phyloP scores from a whole-genome alignment of 2,329 filamentous ascomycete genomes.

The Leptographium galeiforme region DNA sequence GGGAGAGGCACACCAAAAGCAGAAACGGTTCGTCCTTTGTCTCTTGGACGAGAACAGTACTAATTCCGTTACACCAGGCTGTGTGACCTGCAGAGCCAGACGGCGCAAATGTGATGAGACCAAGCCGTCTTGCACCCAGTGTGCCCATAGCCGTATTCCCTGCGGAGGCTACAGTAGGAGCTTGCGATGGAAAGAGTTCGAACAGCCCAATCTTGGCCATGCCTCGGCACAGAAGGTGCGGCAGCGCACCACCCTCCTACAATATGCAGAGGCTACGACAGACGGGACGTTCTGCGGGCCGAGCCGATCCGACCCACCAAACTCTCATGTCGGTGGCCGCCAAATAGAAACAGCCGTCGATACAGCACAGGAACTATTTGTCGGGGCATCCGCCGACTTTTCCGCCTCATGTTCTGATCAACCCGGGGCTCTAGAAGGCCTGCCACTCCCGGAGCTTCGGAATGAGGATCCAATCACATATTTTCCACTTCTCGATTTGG shows the following conservation, averaged over 20 bases:
- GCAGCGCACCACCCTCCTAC: too few relatives aligned
- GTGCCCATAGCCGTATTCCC: not conserved
- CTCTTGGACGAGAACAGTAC: not conserved
- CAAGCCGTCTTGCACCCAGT: constrained; percentile 1
- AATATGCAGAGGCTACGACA: too few relatives aligned
- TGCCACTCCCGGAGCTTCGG: too few relatives aligned
- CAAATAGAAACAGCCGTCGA: too few relatives aligned
- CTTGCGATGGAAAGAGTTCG: constrained; percentile 3
- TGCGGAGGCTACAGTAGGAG: constrained; percentile 3
- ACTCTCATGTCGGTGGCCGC: too few relatives aligned
- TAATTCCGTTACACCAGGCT: not conserved
- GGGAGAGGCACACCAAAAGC: constrained; percentile 1
- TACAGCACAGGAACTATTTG: too few relatives aligned
- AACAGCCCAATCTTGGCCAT: not conserved
- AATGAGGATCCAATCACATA: too few relatives aligned
- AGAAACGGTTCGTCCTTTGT: not conserved
- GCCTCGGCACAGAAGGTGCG: not conserved
- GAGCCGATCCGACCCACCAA: too few relatives aligned
- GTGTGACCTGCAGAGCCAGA: constrained; percentile 2
- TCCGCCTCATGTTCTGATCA: too few relatives aligned
- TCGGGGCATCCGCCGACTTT: too few relatives aligned
- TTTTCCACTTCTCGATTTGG: too few relatives aligned
- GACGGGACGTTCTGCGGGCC: not conserved
- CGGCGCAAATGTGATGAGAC: constrained; percentile 5
- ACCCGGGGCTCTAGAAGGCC: too few relatives aligned